Base-by-base conservation (phyloP, 495 filamentous ascomycete species). In the Usnea hakonensis region DNA sequence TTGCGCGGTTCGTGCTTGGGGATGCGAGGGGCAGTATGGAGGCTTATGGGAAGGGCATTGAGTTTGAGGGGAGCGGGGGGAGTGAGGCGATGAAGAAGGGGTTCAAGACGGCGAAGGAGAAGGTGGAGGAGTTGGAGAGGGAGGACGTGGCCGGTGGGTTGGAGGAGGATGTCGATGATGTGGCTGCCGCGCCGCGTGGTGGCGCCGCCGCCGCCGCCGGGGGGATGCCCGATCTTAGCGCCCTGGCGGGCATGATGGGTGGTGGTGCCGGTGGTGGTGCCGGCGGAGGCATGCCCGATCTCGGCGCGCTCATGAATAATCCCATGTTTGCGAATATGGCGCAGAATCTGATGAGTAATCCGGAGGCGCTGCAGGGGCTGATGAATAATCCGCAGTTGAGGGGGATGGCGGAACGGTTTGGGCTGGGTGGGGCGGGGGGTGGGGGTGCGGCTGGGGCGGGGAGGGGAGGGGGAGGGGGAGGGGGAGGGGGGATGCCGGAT, bases 251-350 rank as follows among this genome's bases (percentile, higher is more conserved):
- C 53, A 88, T 95, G 83, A 73, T 95, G 62, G 83, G 85, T 33
- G 82, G 76, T 23, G 82, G 81, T 28, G 81, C 74, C 2, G 81
- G 76, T 19, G 83, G 81, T 6, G 83, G 79, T 83, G 76, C 28
- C 2, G 87, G 85, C 21, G 89, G 91, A 43, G 90, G 90, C 40
- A 90, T 93, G 88, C 91, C 91, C 5, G 93, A 97, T 75, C 71
- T 98, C 40, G 73, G 81, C 61, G 80, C 78, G 59, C 83, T 98
- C 70, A 97, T 98, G 94, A 90, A 75, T 75, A 97, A 98, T 78
- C 94, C 94, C 46, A 97, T 97, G 94, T 92, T 98, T 73, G 79
- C 90, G 46, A 87, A 78, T 77, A 96, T 97, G 90, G 94, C 94
- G 30, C 90, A 96, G 80, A 96, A 90, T 71, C 72, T 98, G 46